phyloP scores from a whole-genome alignment of 352 stramenopile species.

The Globisporangium radiosum region DNA sequence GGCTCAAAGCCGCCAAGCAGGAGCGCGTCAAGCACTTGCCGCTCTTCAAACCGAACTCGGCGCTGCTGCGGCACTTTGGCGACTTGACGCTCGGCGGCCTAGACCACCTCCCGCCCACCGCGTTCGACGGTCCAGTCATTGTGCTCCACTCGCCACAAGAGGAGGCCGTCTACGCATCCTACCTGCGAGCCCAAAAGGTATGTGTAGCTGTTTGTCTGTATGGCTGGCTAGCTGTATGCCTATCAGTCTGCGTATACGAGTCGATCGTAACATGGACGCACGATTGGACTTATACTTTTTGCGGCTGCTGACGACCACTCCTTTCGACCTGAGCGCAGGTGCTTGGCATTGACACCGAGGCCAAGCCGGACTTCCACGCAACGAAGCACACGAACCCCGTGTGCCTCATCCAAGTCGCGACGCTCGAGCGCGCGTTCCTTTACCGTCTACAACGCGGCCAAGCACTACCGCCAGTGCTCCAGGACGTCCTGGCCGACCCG shows the following conservation, averaged over 20 bases:
- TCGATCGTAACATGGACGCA: too few species aligned
- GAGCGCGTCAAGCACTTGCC: conserved; percentile 55
- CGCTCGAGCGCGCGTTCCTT: conserved; percentile 63
- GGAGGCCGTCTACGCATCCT: conserved; percentile 37
- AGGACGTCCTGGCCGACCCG: conserved; percentile 47
- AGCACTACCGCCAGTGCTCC: conserved; percentile 47
- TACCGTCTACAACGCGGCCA: conserved; percentile 57
- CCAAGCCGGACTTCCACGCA: conserved; percentile 57
- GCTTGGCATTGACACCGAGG: conserved; percentile 75
- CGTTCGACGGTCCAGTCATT: conserved; percentile 47
- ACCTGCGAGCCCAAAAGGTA: conserved; percentile 43
- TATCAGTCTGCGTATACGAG: background rate
- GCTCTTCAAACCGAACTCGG: conserved; percentile 56
- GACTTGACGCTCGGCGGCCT: conserved; percentile 43
- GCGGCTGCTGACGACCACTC: too few species aligned
- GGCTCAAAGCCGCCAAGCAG: conserved; percentile 41
- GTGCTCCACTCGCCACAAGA: conserved; percentile 61
- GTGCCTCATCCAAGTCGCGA: conserved; percentile 74
- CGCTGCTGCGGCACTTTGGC: conserved; percentile 41
- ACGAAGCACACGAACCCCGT: conserved; percentile 56
- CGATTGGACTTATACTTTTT: too few species aligned
- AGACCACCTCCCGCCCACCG: conserved; percentile 35
- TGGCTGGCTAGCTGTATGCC: background rate
- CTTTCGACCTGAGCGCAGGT: conserved; percentile 11
- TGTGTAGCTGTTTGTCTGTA: conserved; percentile 7